A percentile compares a stretch with the other conserved stretches of the same genome.
These are phyloP conservation scores for Begonia fuchsioides DNA, from an alignment of 306 rosid species.

Conservation along the genomic window DNA sequence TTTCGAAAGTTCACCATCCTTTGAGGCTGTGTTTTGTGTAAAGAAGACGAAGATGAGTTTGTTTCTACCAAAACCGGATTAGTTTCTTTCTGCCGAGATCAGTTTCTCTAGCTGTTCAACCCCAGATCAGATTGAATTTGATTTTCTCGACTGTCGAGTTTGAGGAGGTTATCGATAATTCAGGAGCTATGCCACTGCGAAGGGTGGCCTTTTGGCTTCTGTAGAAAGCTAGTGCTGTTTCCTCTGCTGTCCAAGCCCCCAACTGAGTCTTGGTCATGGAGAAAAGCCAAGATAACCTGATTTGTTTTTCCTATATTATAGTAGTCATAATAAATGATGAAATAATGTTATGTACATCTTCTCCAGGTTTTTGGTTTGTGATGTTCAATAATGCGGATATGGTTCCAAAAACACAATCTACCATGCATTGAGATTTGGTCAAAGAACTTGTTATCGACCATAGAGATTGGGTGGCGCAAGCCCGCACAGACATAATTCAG, in stretches of 20 bases:
- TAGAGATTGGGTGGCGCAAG: no score
- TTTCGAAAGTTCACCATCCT: slow-evolving; percentile 35
- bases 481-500: no score
- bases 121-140: slow-evolving; percentile 36
- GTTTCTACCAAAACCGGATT: slow-evolving; percentile 51
- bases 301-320: background rate
- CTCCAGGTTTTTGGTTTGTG: no score
- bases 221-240: slow-evolving; percentile 70
- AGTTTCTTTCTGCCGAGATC: slow-evolving; percentile 43
- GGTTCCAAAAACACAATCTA: no score
- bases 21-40: no score
- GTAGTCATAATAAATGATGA: no score
- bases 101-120: slow-evolving; percentile 61
- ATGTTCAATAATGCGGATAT: no score
- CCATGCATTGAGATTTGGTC: no score
- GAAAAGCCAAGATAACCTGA: slow-evolving; percentile 25
- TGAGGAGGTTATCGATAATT: slow-evolving; percentile 46
- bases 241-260: slow-evolving; percentile 96
- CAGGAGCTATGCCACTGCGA: slow-evolving; percentile 67
- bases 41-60: slow-evolving; percentile 40
- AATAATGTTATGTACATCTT: no score
- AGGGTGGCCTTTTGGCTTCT: slow-evolving; percentile 95
- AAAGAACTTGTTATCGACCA: no score
- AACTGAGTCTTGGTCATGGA: slow-evolving; percentile 55
- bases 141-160: slow-evolving; percentile 11